Base-by-base conservation (phyloP, 805 yeast genomes). In the Pichia deserticola region DNA sequence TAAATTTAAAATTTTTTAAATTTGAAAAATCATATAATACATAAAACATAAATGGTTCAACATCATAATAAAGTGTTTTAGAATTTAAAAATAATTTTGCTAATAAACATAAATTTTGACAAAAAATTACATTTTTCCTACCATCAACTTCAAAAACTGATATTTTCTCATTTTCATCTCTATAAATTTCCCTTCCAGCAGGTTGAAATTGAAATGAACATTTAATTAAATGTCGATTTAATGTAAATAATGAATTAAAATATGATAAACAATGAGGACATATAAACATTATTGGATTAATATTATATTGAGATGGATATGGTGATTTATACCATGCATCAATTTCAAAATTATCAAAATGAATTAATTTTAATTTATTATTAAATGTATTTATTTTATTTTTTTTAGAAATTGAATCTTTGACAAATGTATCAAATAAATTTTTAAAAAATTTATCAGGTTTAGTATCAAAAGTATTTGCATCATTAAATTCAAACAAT, bases 71-170 rank as follows among this genome's bases (percentile, higher is more conserved):
- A 46, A 93, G 71, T 0, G 97, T 89, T 62, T 93, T 93, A 2
- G 97, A 88, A 64, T 90, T 88, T 46, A 93, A 72, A 60, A 90
- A 93, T 51, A 89, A 68, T 63, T 92, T 93, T 3, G 97, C 96
- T 56, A 93, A 66, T 40, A 92, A 71, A 70, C 99, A 93, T 49
- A 93, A 67, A 62, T 89, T 89, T 63, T 89, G 97, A 66, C 97
- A 89, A 61, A 85, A 92, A 46, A 77, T 75, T 13, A 83, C 82
- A 59, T 86, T 82, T 54, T 85, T 86, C 36, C 95, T 72, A 0
- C 99, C 99, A 61, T 93, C 98, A 20, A 93, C 82, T 65, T 93
- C 98, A 78, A 90, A 93, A 37, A 93, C 75, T 42, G 95, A 80
- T 27, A 82, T 72, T 50, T 71, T 71, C 48, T 79, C 81, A 7